Evolutionary conservation across 108 stramenopile species (phyloP), one percentile per base, ranked within the genome.

Genomic region (Nannochloropsis salina): DNA sequence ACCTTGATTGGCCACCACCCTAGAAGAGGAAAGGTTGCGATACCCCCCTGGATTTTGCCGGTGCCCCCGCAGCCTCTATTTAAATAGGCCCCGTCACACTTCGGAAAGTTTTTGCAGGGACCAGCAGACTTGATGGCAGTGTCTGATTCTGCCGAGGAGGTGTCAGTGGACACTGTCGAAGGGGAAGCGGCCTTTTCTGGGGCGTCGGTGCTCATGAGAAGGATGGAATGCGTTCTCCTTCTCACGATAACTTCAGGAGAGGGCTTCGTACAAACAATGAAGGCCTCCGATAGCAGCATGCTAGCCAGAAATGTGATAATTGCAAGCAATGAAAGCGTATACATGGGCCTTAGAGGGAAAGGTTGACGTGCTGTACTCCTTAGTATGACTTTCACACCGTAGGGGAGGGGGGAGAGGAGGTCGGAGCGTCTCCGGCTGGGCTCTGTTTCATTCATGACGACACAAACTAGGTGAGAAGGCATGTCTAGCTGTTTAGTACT

Each of bases 1-100:
- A 74, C 61, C 61, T 74, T 74, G 61, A 74, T 74, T n/a, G 61
- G 61, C 61, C 61, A 74, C 61, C 61, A 74, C 20, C 61, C 61
- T n/a, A 74, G n/a, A 74, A 74, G 61, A 15, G 61, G 61, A 74
- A 74, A 74, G 61, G 61, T 74, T 15, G 61, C 61, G n/a, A 74
- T 74, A n/a, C 61, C 61, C 20, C 61, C 61, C n/a, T 74, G 61
- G 61, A 74, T 74, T n/a, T 74, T 74, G 61, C 61, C 61, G 20
- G 61, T n/a, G 61, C 61, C 61, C 20, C n/a, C 61, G 61, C 61
- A 74, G 8, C 61, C 61, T 74, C n/a, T 74, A n/a, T n/a, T n/a
- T 74, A 74, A n/a, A 74, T 74, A 74, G 61, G 61, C 61, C 61
- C 61, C 61, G 61, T 74, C n/a, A n/a, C 61, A 74, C 8, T 74